Base-by-base conservation (phyloP, 257 asterid genomes). In the Solanum virginianum region DNA sequence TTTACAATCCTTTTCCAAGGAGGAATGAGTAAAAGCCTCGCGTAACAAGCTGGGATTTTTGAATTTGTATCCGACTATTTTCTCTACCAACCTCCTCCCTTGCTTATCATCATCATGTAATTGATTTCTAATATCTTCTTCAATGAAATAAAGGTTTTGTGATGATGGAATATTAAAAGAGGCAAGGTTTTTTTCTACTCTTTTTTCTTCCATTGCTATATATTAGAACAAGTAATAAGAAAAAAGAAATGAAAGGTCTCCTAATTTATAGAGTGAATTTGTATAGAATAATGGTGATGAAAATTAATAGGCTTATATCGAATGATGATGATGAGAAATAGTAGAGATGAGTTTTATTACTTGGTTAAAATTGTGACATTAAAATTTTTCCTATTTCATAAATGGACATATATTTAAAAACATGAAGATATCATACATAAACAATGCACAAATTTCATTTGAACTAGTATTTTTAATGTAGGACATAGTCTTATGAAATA, bases 11-110 rank as follows among this genome's bases (percentile, higher is more conserved):
- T 77, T 86, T 1, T 63, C 3, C 29, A 68, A 86, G 0, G 93
- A 86, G 8, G 84, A 36, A 51, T 93, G 88, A 0, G 93, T 92
- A 56, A 92, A 88, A 0, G 92, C 93, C 59, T 87, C 84, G 14
- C 65, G 83, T 18, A 92, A 41, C 49, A 88, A 39, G 3, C 10
- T 55, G 6, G 82, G 39, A 63, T 89, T 86, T 0, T 69, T 70
- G 72, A 92, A 92, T 47, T 80, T 83, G 71, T 92, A 91, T 10
- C 90, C 90, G 6, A 56, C 45, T 4, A 71, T 70, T 20, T 85
- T 56, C 84, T 80, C 84, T 26, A 63, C 17, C 39, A 16, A 14
- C 5, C 17, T 80, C n/a, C 26, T 15, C 41, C 49, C 26, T 11
- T 3, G 13, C 51, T 54, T 12, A 29, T 15, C 41, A 62, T 62